Conservation (phyloP, 106 monocot species). For the Xerophyta viscosa region DNA sequence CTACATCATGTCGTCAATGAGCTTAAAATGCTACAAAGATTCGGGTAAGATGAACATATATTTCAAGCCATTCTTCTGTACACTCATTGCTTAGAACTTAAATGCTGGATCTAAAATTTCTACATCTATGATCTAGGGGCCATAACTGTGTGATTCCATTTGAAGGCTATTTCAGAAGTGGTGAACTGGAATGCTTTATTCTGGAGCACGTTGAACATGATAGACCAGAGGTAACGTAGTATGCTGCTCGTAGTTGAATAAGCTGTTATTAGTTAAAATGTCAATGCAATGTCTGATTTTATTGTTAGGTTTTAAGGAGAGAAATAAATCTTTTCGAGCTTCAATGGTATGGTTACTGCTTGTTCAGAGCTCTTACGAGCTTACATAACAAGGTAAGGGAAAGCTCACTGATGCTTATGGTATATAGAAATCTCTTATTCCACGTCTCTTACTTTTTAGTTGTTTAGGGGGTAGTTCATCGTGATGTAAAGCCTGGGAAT, state of each 20-base stretch:
- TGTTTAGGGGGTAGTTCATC: conserved; percentile 73
- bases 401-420: neutral
- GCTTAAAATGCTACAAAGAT: conserved; percentile 86
- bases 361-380: conserved; percentile 86
- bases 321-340: conserved; percentile 71
- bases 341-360: conserved; percentile 87
- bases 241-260: no score
- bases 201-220: conserved; percentile 96
- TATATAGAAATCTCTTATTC: neutral
- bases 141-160: conserved; percentile 73
- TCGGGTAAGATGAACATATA: conserved; percentile 51
- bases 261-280: no score
- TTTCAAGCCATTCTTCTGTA: no score
- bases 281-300: neutral
- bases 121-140: conserved; percentile 44
- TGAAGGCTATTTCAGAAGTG: conserved; percentile 74
- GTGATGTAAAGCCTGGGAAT: conserved; percentile 96
- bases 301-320: conserved; percentile 57
- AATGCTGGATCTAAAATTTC: no score
- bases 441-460: neutral
- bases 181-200: conserved; percentile 66
- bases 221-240: conserved; percentile 92
- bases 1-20: conserved; percentile 84
- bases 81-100: no score
- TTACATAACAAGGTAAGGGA: conserved; percentile 81